Conservation (phyloP, 495 filamentous ascomycete genomes). For the Apiosordaria backusii region DNA sequence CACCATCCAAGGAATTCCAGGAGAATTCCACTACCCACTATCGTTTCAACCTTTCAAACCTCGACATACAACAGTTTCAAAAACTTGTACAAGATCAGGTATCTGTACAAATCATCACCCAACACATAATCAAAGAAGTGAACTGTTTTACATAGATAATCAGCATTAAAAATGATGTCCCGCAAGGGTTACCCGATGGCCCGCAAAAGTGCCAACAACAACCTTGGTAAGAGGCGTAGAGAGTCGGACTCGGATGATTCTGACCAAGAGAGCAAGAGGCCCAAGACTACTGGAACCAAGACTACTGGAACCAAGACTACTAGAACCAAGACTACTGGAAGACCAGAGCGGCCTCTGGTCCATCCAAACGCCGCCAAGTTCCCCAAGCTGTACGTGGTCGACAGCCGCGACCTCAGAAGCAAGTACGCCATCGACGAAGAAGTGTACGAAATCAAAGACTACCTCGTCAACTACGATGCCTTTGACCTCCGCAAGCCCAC, state of each 20-base stretch:
- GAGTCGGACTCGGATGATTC: too few relatives aligned
- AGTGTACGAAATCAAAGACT: background rate
- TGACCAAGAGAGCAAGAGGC: too few relatives aligned
- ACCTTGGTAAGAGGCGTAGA: too few relatives aligned
- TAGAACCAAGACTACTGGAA: too few relatives aligned
- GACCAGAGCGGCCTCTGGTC: background rate
- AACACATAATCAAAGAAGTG: background rate
- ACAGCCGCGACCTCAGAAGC: too few relatives aligned
- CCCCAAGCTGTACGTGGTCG: background rate
- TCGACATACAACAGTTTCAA: background rate
- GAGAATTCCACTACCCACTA: background rate
- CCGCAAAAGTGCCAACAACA: background rate
- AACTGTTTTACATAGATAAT: background rate
- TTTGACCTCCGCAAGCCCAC: background rate
- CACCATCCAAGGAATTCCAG: background rate
- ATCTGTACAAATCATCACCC: background rate
- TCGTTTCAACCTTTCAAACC: background rate
- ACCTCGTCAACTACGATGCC: background rate
- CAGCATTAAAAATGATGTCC: background rate
- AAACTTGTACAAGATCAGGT: background rate
- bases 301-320: too few relatives aligned
- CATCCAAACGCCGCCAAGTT: background rate
- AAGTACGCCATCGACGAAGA: background rate
- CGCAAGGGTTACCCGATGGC: too few relatives aligned
- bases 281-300: too few relatives aligned